phyloP scores from a whole-genome alignment of 1,284 basidiomycete genomes.

The Stereum hirsutum region DNA sequence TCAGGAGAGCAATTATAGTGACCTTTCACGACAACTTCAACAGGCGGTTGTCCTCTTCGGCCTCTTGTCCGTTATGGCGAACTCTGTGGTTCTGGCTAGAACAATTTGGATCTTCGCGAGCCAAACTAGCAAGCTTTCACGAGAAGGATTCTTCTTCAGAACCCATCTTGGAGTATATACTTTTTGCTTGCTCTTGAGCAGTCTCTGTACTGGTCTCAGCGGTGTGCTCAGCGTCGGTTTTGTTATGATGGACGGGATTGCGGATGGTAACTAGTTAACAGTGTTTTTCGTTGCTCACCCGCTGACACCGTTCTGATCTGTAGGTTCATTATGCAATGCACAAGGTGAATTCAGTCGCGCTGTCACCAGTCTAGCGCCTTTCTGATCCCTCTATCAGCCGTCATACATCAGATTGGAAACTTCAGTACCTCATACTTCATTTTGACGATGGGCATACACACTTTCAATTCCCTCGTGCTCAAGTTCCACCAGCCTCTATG shows the following conservation, averaged over 20 bases:
- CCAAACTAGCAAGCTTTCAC: constrained; percentile 13
- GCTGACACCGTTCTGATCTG: constrained; percentile 2
- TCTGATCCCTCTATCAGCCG: constrained; percentile 13
- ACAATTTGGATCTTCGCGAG: no score
- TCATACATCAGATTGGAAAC: constrained; percentile 53
- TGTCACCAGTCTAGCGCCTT: not conserved
- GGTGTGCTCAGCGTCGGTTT: constrained; percentile 42
- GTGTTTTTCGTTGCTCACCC: not conserved
- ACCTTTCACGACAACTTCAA: no score
- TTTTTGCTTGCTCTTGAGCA: constrained; percentile 49
- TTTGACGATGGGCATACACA: constrained; percentile 54
- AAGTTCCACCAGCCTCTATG: constrained; percentile 39
- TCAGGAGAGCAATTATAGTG: no score
- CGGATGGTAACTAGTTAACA: constrained; percentile 29
- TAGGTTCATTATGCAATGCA: constrained; percentile 28
- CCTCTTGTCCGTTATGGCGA: no score
- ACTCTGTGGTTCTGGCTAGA: no score
- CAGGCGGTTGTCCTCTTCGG: no score
- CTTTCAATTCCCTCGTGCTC: constrained; percentile 56
- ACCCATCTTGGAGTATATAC: constrained; percentile 64
- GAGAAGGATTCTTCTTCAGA: constrained; percentile 54
- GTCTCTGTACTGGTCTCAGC: constrained; percentile 41
- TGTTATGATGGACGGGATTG: constrained; percentile 33
- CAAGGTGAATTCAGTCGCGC: constrained; percentile 40
- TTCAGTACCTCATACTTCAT: constrained; percentile 58